A percentile compares a stretch with the other conserved stretches of the same genome.
These are phyloP conservation scores for Diaporthe destruens DNA, from an alignment of 2,329 filamentous ascomycete genomes.

Conservation along the genomic window DNA sequence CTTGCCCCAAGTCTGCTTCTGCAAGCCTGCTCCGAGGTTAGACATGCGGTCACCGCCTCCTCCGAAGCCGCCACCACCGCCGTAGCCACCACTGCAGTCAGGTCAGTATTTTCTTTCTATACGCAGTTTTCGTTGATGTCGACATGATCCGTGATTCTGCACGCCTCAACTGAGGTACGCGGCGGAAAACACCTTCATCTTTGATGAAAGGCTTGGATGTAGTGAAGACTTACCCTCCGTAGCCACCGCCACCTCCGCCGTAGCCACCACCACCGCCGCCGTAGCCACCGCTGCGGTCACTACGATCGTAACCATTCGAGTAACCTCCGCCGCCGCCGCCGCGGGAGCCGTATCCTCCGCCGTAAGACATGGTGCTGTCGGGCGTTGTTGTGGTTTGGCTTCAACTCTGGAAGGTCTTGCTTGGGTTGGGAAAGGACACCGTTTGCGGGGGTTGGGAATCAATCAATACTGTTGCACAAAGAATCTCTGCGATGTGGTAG, in stretches of 20 bases:
- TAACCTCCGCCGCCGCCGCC: slow-evolving; percentile 62
- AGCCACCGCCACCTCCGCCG: slow-evolving; percentile 55
- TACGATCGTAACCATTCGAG: slow-evolving; percentile 57
- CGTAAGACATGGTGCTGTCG: slow-evolving; percentile 59
- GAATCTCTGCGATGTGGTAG: slow-evolving; percentile 29
- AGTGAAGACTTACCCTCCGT: slow-evolving; percentile 49
- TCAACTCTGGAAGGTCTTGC: no score
- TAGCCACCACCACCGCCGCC: slow-evolving; percentile 65
- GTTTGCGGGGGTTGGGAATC: slow-evolving; percentile 25
- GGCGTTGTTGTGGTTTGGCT: slow-evolving; percentile 25
- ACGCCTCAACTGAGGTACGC: not conserved
- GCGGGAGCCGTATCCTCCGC: slow-evolving; percentile 56
- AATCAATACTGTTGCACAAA: slow-evolving; percentile 35
- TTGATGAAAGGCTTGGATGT: slow-evolving; percentile 34
- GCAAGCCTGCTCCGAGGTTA: slow-evolving; percentile 86
- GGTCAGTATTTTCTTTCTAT: slow-evolving; percentile 51
- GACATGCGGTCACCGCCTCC: slow-evolving; percentile 94
- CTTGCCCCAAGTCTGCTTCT: slow-evolving; percentile 90
- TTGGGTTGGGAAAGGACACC: slow-evolving; percentile 37
- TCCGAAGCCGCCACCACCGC: slow-evolving; percentile 59
- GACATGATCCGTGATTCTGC: not conserved
- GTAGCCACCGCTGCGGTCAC: slow-evolving; percentile 58
- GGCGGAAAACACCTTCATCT: not conserved
- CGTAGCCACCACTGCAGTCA: slow-evolving; percentile 56
- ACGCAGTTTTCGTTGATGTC: slow-evolving; percentile 13